These are phyloP conservation scores for Talaromyces proteolyticus DNA, from an alignment of 495 filamentous ascomycete species.

Conservation along the genomic window DNA sequence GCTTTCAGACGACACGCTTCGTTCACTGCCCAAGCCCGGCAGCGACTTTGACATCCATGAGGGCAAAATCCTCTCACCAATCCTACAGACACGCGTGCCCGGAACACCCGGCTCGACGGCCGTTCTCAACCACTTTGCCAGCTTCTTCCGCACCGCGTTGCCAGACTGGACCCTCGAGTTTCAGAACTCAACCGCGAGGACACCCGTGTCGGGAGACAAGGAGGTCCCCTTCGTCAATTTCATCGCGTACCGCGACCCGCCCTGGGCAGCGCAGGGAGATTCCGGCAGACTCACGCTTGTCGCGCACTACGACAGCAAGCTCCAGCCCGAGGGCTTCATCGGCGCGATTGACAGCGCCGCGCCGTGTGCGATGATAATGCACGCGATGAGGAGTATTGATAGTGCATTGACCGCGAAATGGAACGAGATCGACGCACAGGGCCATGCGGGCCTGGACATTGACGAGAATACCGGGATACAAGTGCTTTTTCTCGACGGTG, in stretches of 20 bases:
- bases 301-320: constrained; percentile 90
- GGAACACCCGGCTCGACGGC: constrained; percentile 70
- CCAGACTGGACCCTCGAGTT: constrained; percentile 74
- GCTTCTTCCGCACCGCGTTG: constrained; percentile 69
- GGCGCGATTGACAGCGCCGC: constrained; percentile 91
- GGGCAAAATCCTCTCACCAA: constrained; percentile 75
- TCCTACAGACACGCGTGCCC: constrained; percentile 84
- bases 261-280: constrained; percentile 66
- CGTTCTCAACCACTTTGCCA: constrained; percentile 74
- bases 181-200: constrained; percentile 81
- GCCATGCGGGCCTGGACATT: constrained; percentile 37
- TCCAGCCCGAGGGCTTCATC: constrained; percentile 80
- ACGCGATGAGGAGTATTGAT: constrained; percentile 76
- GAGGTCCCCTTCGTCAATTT: constrained; percentile 82
- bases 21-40: constrained; percentile 58
- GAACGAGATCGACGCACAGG: constrained; percentile 59
- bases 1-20: constrained; percentile 67
- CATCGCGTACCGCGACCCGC: constrained; percentile 84
- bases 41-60: constrained; percentile 75
- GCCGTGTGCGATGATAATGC: constrained; percentile 89
- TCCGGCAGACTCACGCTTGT: constrained; percentile 78
- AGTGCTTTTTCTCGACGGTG: constrained; percentile 85
- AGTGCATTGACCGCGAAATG: constrained; percentile 73
- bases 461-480: constrained; percentile 80
- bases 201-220: constrained; percentile 62